These are phyloP conservation scores for Phytophthora syringae DNA, from an alignment of 352 stramenopile genomes.

Conservation along the genomic window DNA sequence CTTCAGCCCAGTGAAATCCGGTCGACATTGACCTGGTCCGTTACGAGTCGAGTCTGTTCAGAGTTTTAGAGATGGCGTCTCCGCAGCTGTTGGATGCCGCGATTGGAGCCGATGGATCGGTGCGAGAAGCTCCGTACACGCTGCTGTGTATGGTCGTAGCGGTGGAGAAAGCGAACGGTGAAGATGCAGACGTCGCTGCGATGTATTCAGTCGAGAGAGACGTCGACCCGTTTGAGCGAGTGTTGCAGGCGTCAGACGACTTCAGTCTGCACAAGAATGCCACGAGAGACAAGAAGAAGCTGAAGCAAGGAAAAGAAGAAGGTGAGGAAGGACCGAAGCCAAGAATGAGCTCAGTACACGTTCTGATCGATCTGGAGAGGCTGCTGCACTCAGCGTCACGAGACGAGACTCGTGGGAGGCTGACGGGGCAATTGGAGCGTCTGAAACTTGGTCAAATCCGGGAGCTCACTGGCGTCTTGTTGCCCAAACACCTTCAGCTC, in stretches of 20 bases:
- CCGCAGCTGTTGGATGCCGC: conserved; percentile 23
- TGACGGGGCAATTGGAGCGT: conserved; percentile 13
- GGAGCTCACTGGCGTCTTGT: conserved; percentile 2
- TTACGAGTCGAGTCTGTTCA: conserved; percentile 10
- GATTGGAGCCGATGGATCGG: conserved; percentile 23
- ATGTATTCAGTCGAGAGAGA: conserved; percentile 21
- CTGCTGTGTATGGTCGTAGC: conserved; percentile 31
- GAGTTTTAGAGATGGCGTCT: conserved; percentile 16
- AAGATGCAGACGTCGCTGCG: neutral
- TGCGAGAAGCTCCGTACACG: conserved; percentile 30
- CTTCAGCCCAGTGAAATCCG: conserved; percentile 7
- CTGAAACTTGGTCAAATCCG: conserved; percentile 3
- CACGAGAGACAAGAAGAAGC: neutral
- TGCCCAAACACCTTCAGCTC: conserved; percentile 28
- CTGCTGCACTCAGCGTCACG: conserved; percentile 16
- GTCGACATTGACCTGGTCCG: conserved; percentile 3
- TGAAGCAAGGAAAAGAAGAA: conserved; percentile 2
- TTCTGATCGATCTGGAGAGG: conserved; percentile 22
- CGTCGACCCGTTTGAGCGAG: conserved; percentile 25
- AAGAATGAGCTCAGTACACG: conserved; percentile 2
- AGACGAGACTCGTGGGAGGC: conserved; percentile 2
- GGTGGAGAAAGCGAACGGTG: conserved; percentile 20
- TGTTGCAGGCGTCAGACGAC: conserved; percentile 20
- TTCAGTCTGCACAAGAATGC: conserved; percentile 23
- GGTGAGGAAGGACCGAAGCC: neutral